Percentiles rank a stretch among this genome's conserved stretches.
These are phyloP conservation scores for Ceratocystis variospora DNA, from an alignment of 2,329 filamentous ascomycete species.

Conservation along the genomic window DNA sequence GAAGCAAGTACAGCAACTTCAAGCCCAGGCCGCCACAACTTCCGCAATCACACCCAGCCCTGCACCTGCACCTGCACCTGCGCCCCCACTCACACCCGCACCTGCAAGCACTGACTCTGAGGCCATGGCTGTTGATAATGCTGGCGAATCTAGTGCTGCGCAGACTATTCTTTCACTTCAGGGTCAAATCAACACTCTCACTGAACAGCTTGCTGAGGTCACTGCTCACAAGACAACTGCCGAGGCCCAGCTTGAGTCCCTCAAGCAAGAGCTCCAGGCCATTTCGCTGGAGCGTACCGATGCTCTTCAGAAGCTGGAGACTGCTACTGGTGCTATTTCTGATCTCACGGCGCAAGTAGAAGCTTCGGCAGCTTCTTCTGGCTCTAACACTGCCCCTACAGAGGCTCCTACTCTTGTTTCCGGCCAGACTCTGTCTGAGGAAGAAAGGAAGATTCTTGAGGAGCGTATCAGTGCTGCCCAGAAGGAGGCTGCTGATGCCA, in stretches of 20 bases:
- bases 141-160: slow-evolving; percentile 24
- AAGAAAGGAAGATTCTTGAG: slow-evolving; percentile 48
- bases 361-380: slow-evolving; percentile 34
- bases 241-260: slow-evolving; percentile 10
- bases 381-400: slow-evolving; percentile 21
- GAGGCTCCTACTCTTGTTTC: slow-evolving; percentile 21
- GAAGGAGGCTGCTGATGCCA: slow-evolving; percentile 48
- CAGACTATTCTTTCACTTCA: slow-evolving; percentile 10
- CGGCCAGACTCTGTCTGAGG: slow-evolving; percentile 32
- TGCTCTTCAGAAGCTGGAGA: slow-evolving; percentile 52
- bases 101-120: slow-evolving; percentile 24
- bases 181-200: slow-evolving; percentile 27
- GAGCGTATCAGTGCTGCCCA: slow-evolving; percentile 47
- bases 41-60: background rate
- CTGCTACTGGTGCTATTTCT: slow-evolving; percentile 50
- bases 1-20: slow-evolving; percentile 30
- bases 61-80: slow-evolving; percentile 20
- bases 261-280: slow-evolving; percentile 48
- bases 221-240: slow-evolving; percentile 10
- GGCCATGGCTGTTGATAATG: slow-evolving; percentile 30
- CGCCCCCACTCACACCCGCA: background rate
- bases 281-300: slow-evolving; percentile 54
- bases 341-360: slow-evolving; percentile 47
- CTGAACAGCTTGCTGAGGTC: slow-evolving; percentile 36
- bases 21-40: slow-evolving; percentile 14